Evolutionary conservation across 371 early-diverging fungal genomes (phyloP), one percentile per base, ranked within the genome.

Genomic region (Phascolomyces articulosus): DNA sequence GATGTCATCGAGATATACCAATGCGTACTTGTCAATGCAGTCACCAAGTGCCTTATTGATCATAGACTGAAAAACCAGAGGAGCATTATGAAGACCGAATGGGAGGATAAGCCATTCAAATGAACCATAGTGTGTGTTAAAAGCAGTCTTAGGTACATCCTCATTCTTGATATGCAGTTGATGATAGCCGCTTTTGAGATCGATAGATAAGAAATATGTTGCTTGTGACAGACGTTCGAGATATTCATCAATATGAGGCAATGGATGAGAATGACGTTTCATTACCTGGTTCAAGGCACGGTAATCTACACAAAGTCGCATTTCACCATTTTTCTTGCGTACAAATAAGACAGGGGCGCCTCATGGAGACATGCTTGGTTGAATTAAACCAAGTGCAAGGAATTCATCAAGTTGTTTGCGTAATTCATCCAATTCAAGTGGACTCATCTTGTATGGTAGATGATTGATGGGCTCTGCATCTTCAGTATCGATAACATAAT

Each of bases 1-100:
- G 1, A 89, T 84, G 59, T 89, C 84, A 62, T 91, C 88, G 0
- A 90, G 48, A 44, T 84, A 90, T 1, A 83, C 71, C 0, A 84
- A 44, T 1, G 71, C 72, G 28, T 62, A 83, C 2, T 69, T 64
- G 56, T 82, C 81, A 0, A 82, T 29, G 20, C 66, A 64, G 3
- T 75, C 71, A 0, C 62, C 48, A 0, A 90, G 65, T 0, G 84
- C 56, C 0, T 56, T 2, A 41, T 72, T 66, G 75, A 86, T 86
- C 57, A 77, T 29, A 0, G 67, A 20, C 51, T 83, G 79, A 58
- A 87, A 85, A 0, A 72, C 70, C 0, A 77, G 69, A 1, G 85
- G 85, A 0, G 81, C 67, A 65, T 82, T 79, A 16, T 71, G 73
- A 6, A 85, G 3, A 2, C 85, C 84, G 49, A 90, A 85, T 0